phyloP scores from a whole-genome alignment of 2,329 filamentous ascomycete genomes.

The Microthyrium microscopicum region DNA sequence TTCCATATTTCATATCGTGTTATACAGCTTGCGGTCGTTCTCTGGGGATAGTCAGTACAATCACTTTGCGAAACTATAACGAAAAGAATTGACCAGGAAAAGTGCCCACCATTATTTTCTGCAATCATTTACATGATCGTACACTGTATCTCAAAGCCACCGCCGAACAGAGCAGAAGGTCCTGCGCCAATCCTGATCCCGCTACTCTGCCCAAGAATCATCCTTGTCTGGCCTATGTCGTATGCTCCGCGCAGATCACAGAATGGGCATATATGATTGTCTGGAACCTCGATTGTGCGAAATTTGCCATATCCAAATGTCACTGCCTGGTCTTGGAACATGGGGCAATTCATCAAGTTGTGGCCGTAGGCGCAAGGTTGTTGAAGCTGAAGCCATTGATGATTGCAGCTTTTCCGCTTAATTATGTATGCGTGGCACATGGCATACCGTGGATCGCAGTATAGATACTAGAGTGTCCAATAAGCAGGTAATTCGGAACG shows the following conservation, averaged over 20 bases:
- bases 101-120: too few relatives aligned
- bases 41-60: too few relatives aligned
- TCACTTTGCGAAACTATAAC: too few relatives aligned
- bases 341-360: conserved; percentile 25
- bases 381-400: conserved; percentile 32
- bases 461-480: not conserved
- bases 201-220: conserved; percentile 1
- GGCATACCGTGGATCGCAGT: not conserved
- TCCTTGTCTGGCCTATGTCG: conserved; percentile 6
- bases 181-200: conserved; percentile 7
- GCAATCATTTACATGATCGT: too few relatives aligned
- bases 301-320: conserved; percentile 1
- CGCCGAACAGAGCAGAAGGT: too few relatives aligned
- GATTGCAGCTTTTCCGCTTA: conserved; percentile 28
- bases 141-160: too few relatives aligned
- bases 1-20: too few relatives aligned
- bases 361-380: conserved; percentile 24
- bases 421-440: conserved; percentile 33
- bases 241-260: conserved; percentile 13
- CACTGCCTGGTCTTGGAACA: conserved; percentile 13
- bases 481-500: not conserved
- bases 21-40: too few relatives aligned
- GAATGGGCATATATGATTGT: conserved; percentile 13
- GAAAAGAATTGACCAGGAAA: too few relatives aligned
- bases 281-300: conserved; percentile 8